Evolutionary conservation across 2,329 filamentous ascomycete species (phyloP), one percentile per base, ranked within the genome.

Genomic region (Trichoderma lentiforme): DNA sequence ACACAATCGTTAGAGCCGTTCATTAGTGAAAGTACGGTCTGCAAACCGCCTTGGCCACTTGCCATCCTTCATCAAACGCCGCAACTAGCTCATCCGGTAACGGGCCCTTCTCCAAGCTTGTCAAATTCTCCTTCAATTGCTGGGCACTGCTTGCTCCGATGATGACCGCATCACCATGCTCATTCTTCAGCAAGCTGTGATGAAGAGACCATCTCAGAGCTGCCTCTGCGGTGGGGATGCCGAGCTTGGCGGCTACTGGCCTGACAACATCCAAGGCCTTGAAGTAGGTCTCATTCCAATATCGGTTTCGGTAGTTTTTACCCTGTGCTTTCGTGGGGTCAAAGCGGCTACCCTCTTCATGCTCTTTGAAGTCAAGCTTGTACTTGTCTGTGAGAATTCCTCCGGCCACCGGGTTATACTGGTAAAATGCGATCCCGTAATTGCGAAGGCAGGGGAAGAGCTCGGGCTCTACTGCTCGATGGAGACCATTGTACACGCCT

Each of bases 371-470:
- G 6, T 72, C 60, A 26, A 63, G 76, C 73, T 81, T 79, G 78
- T 63, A 69, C 47, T 91, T 92, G 51, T 91, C 91, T 4, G 86
- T 88, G 78, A 94, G 90, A 8, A 93, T 80, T 1, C 92, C 92
- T 8, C 91, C 92, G 1, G 91, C 91, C 43, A 93, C 82, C 0
- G 91, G 92, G 77, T 93, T 94, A 81, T 92, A 93, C 60, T 91
- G 82, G 6, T 93, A 90, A 21, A 93, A 84, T 66, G 91, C 89
- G 24, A 93, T 84, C 1, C 90, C 90, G 77, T 92, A 93, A 56
- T 90, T 86, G 21, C 87, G 86, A 76, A 89, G 91, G 61, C 87
- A 88, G 1, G 88, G 88, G 47, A 93, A 84, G 30, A 93, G 82
- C 78, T 93, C 91, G 4, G 85, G 80, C 79, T 93, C 92, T 64